These are phyloP conservation scores for Arthrobotrys megalospora DNA, from an alignment of 2,329 filamentous ascomycete genomes.

Conservation along the genomic window DNA sequence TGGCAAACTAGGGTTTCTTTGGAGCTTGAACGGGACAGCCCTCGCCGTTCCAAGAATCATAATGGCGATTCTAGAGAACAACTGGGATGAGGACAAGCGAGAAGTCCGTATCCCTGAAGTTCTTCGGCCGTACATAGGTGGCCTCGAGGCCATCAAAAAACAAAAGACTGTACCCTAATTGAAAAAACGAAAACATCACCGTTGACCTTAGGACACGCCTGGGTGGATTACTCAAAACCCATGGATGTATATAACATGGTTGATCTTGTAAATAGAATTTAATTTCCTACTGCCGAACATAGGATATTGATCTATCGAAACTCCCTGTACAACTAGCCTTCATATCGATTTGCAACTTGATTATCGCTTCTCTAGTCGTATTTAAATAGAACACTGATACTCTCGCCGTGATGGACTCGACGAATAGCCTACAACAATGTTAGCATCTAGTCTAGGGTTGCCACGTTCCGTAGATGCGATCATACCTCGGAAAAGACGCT, in stretches of 20 bases:
- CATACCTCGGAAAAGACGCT: constrained; percentile 64
- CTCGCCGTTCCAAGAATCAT: constrained; percentile 90
- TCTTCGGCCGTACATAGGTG: constrained; percentile 87
- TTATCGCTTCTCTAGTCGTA: constrained; percentile 73
- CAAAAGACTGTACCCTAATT: constrained; percentile 58
- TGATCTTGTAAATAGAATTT: constrained; percentile 10
- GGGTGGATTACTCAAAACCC: not conserved
- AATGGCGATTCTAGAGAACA: constrained; percentile 89
- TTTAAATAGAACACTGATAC: constrained; percentile 94
- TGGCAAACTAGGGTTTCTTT: constrained; percentile 79
- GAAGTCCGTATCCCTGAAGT: constrained; percentile 83
- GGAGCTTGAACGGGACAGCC: constrained; percentile 94
- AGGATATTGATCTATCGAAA: constrained; percentile 11
- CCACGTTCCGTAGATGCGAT: not conserved
- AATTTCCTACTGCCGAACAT: constrained; percentile 7
- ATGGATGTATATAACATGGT: constrained; percentile 7
- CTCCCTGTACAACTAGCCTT: not conserved
- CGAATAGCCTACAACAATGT: constrained; percentile 79
- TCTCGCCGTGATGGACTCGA: constrained; percentile 96
- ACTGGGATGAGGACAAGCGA: constrained; percentile 81
- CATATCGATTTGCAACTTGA: not conserved
- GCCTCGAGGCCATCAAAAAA: constrained; percentile 76
- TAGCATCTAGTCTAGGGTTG: constrained; percentile 57
- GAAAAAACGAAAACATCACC: not conserved
- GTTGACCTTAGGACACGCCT: too few relatives aligned